Conservation (phyloP, 257 asterid species). For the Euphrasia confusa region DNA sequence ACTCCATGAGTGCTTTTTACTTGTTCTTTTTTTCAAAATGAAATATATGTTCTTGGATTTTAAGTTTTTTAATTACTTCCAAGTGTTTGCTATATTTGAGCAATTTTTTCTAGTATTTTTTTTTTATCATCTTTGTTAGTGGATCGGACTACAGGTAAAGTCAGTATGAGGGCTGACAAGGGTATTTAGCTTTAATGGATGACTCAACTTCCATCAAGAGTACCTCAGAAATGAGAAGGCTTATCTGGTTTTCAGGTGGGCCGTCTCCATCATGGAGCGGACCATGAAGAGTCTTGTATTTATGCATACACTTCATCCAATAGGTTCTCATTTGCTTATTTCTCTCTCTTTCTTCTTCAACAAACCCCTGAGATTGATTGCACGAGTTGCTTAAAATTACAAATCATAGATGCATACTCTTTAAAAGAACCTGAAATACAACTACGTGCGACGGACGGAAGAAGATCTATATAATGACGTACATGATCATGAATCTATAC, state of each 20-base stretch:
- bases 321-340: slow-evolving; percentile 39
- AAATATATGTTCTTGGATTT: no score
- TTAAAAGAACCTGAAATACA: slow-evolving; percentile 19
- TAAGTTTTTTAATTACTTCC: no score
- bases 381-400: slow-evolving; percentile 21
- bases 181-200: neutral
- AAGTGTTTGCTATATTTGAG: no score
- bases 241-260: slow-evolving; percentile 59
- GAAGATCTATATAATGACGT: neutral
- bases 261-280: slow-evolving; percentile 58
- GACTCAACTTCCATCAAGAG: neutral
- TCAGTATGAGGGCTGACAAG: no score
- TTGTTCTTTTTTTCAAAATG: no score
- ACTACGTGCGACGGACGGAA: slow-evolving; percentile 17
- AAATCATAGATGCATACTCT: slow-evolving; percentile 6
- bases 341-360: slow-evolving; percentile 54
- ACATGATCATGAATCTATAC: no score
- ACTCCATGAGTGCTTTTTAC: no score
- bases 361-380: slow-evolving; percentile 47
- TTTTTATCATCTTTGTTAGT: no score
- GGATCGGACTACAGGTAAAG: no score
- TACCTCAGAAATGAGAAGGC: slow-evolving; percentile 76
- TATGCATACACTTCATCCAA: slow-evolving; percentile 45
- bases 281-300: slow-evolving; percentile 53
- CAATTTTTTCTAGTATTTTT: no score